Evolutionary conservation across 129 eudicot species (phyloP).

Genomic region (Pseudognaphalium luteoalbum): DNA sequence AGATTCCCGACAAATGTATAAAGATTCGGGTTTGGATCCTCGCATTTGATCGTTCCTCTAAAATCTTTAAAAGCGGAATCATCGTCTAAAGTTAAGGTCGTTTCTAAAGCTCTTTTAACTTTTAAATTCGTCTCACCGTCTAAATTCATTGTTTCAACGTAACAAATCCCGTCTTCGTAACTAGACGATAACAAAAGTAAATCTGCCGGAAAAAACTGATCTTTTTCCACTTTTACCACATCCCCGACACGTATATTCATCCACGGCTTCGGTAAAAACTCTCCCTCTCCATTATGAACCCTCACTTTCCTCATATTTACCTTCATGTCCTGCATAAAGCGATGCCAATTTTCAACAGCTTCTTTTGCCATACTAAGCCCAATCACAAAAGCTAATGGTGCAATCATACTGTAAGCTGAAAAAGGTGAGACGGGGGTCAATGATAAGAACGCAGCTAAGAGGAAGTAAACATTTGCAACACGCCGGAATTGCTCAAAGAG

Average conservation of each 20-base stretch:
- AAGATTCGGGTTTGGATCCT: slow-evolving; percentile 90
- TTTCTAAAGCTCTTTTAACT: slow-evolving; percentile 83
- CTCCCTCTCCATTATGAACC: slow-evolving; percentile 66
- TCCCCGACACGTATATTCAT: slow-evolving; percentile 87
- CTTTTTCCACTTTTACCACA: slow-evolving; percentile 88
- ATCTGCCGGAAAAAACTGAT: slow-evolving; percentile 96
- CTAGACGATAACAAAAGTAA: slow-evolving; percentile 83
- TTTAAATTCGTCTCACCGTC: slow-evolving; percentile 98
- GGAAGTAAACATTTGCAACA: slow-evolving; percentile 92
- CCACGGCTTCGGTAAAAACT: slow-evolving; percentile 70
- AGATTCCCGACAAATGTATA: slow-evolving; percentile 90
- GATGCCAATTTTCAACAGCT: slow-evolving; percentile 90
- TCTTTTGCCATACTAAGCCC: slow-evolving; percentile 97
- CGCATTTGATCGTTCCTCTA: slow-evolving; percentile 67
- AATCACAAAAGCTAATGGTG: slow-evolving; percentile 80
- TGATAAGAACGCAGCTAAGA: slow-evolving; percentile 75
- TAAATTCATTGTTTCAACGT: slow-evolving; percentile 97
- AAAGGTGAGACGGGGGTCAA: slow-evolving; percentile 86
- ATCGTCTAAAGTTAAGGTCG: slow-evolving; percentile 71
- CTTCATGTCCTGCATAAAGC: slow-evolving; percentile 97
- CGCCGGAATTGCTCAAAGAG: slow-evolving; percentile 96
- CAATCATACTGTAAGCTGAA: slow-evolving; percentile 82
- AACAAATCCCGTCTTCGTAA: slow-evolving; percentile 97
- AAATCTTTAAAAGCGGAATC: slow-evolving; percentile 68
- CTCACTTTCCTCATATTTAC: slow-evolving; percentile 79